A percentile compares a stretch with the other conserved stretches of the same genome.
phyloP scores from a whole-genome alignment of 2,329 filamentous ascomycete genomes.

The Talaromyces sp. region DNA sequence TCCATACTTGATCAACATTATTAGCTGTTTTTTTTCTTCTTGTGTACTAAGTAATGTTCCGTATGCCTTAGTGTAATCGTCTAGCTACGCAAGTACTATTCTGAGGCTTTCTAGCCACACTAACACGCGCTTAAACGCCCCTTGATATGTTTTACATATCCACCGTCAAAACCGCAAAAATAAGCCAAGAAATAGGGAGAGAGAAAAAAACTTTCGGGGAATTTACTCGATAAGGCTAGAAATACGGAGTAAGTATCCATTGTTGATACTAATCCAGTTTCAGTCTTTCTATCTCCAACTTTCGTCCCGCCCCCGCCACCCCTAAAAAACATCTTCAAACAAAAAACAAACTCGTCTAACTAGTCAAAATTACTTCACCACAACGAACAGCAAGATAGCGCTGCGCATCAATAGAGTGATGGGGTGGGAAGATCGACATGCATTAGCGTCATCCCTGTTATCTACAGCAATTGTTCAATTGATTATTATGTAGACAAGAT shows the following conservation, averaged over 20 bases:
- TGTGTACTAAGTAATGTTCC: neutral
- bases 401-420: neutral
- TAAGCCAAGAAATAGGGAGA: neutral
- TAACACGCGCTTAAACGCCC: neutral
- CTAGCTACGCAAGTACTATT: neutral
- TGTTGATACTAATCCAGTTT: neutral
- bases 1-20: neutral
- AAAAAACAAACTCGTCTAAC: too few species aligned
- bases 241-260: too few species aligned
- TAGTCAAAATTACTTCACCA: too few species aligned
- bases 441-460: neutral
- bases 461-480: neutral
- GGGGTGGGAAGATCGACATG: neutral
- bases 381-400: neutral
- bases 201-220: neutral
- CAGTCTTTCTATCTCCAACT: neutral
- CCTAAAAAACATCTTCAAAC: too few species aligned
- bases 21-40: neutral
- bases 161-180: neutral
- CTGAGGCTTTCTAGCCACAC: too few species aligned
- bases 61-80: neutral
- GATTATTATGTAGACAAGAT: neutral
- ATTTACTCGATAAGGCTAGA: neutral
- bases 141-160: neutral
- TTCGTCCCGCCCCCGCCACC: too few species aligned